Base-by-base conservation (phyloP, 371 early-diverging fungal genomes). In the Rhizopus microsporus region DNA sequence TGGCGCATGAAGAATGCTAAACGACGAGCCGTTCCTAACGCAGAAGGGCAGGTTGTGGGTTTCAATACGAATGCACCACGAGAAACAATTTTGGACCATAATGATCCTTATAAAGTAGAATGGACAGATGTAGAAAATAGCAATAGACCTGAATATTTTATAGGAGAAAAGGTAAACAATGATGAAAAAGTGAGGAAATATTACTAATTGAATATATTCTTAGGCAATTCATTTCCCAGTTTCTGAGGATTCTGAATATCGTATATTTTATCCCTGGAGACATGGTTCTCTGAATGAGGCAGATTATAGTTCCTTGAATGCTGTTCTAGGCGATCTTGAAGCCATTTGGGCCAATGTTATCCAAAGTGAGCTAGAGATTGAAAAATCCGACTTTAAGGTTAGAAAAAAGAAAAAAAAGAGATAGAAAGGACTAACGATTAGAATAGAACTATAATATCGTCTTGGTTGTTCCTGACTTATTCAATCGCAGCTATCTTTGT, bases 51-150 rank as follows among this genome's bases (percentile, higher is more conserved):
- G 51, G 90, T 92, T 1, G 59, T 81, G 29, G 81, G 87, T 0
- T 93, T 87, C 71, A 95, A 95, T 60, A 61, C 79, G 8, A 81
- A 81, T 37, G 73, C 86, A 10, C 57, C 57, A 29, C 84, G 89
- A 6, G 90, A 91, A 57, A 78, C 62, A 0, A 92, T 95, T 58
- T 77, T 84, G 13, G 95, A 93, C 57, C 92, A 93, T 60, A 95
- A 95, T 59, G 95, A 95, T 62, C 93, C 95, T 8, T 92, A 89
- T 62, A 83, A 86, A 53, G 85, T 93, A 10, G 95, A 95, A 47
- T 95, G 93, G 94, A 88, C 89, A 0, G 80, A 85, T 7, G 56
- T 76, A 1, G 45, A 31, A 2, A 54, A 47, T 53, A 3, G 52
- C 13, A 54, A 67, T 67, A 23, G 23, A 23, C 23, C 23, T 16